Evolutionary conservation across 768 basidiomycete species (phyloP), one percentile per base, ranked within the genome.

Genomic region (Pholiota microspora): DNA sequence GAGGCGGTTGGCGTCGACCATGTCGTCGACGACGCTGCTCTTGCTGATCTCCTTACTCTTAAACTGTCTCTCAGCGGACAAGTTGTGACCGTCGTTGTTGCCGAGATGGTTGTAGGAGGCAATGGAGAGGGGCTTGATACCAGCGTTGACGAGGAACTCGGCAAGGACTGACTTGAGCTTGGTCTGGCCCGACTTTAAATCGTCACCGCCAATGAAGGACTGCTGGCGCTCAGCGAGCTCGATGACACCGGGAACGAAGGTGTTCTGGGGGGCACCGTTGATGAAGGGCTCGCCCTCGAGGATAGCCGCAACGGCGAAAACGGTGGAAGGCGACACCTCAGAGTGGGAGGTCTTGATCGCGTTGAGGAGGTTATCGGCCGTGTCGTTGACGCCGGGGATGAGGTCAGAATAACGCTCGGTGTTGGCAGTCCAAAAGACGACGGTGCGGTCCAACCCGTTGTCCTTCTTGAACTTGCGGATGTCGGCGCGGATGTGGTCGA

Each of bases 371-470:
- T 88, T 89, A 62, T 89, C 89, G 2, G 93, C 88, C 12, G 94
- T 95, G 69, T 99, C 95, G 71, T 98, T 98, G 55, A 98, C 84
- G 38, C 96, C 97, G 10, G 89, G 80, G 69, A 98, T 86, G 71
- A 99, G 86, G 59, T 94, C 93, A 62, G 89, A 87, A 83, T 94
- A 99, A 55, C 96, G 89, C 78, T 98, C 97, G 15, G 96, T 99
- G 77, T 99, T 98, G 62, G 92, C 94, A 13, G 96, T 98, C 96
- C 96, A 98, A 79, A 98, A 95, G 58, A 98, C 88, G 64, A 99
- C 73, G 57, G 92, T 84, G 54, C 89, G 89, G 70, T 95, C 95
- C 45, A 98, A 84, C 16, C 73, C 77, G 68, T 98, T 84, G 57
- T 84, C 75, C 50, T 74, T 65, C 78, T 98, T 98, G 83, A 98